Conservation (phyloP, 1,284 basidiomycete genomes). For the Xerocomus cyaneibrunnescens region DNA sequence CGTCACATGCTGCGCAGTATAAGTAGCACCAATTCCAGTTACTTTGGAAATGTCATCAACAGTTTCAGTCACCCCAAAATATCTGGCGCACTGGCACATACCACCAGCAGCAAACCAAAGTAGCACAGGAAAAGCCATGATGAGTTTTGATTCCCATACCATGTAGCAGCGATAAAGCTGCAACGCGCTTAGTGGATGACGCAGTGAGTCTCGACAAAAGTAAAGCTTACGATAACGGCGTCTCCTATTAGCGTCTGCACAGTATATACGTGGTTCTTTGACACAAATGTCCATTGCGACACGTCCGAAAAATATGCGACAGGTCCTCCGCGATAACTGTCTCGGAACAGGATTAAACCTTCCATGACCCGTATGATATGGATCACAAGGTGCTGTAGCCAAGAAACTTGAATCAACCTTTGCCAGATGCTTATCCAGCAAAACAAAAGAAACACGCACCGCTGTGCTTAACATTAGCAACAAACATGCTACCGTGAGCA, state of each 20-base stretch:
- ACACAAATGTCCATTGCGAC: conserved; percentile 1
- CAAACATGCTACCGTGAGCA: neutral
- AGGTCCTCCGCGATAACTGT: neutral
- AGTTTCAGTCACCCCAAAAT: neutral
- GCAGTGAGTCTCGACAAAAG: neutral
- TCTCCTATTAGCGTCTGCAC: conserved; percentile 1
- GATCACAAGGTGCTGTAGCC: neutral
- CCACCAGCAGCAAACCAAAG: neutral
- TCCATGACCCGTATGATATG: conserved; percentile 1
- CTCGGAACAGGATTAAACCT: neutral
- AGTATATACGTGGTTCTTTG: neutral
- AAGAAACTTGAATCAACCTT: neutral
- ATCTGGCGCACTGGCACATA: neutral
- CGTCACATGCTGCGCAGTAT: neutral
- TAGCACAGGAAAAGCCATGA: neutral
- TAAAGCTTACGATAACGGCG: neutral
- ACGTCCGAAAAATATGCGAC: neutral
- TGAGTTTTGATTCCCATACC: neutral
- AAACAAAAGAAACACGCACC: neutral
- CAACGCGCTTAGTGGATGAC: neutral
- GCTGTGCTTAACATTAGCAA: neutral
- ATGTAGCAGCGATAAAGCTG: conserved; percentile 3
- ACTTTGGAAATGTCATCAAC: neutral
- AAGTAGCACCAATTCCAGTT: neutral
- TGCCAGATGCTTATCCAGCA: neutral